Evolutionary conservation across 2,329 filamentous ascomycete genomes (phyloP), one percentile per base, ranked within the genome.

Genomic region (Cladophialophora bantiana): DNA sequence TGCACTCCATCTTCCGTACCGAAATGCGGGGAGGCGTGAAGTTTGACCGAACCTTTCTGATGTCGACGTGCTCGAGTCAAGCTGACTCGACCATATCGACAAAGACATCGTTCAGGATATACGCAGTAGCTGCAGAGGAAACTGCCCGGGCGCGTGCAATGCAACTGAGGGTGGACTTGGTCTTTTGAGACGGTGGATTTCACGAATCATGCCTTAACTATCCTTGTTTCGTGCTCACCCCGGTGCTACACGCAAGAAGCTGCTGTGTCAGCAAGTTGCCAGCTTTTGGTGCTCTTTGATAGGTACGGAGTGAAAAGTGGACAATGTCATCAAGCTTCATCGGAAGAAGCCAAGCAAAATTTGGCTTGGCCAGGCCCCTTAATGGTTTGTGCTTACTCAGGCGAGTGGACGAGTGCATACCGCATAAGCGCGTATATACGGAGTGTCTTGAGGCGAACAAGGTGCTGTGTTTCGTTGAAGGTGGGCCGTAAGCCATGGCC

Each of bases 81-180:
- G 26, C 62, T 60, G 62, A 65, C 62, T 65, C 62, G 62, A 36
- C 26, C n/a, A 35, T 15, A 9, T 62, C 60, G 60, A 55, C 36
- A 55, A 15, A 48, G 60, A 45, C 38, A 4, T 26, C 52, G 12
- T 34, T 20, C 31, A 50, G 20, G 10, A 18, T 35, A 32, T 26
- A 36, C 10, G 18, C 55, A 18, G 45, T 50, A 31, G 20, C 45
- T 50, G 20, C 2, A n/a, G 10, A 13, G 10, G 36, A 4, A 40
- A 12, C n/a, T 48, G 42, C 20, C 42, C 10, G 9, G 18, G 20
- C 5, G n/a, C 20, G 1, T 18, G 7, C 9, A n/a, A 48, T 20
- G 42, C 7, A 48, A 9, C 20, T 7, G 18, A 48, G n/a, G n/a
- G n/a, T 6, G 20, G 42, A 48, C 18, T 20, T 20, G 7, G 42